Evolutionary conservation across 768 basidiomycete genomes (phyloP).

Genomic region (Lactarius deliciosus): DNA sequence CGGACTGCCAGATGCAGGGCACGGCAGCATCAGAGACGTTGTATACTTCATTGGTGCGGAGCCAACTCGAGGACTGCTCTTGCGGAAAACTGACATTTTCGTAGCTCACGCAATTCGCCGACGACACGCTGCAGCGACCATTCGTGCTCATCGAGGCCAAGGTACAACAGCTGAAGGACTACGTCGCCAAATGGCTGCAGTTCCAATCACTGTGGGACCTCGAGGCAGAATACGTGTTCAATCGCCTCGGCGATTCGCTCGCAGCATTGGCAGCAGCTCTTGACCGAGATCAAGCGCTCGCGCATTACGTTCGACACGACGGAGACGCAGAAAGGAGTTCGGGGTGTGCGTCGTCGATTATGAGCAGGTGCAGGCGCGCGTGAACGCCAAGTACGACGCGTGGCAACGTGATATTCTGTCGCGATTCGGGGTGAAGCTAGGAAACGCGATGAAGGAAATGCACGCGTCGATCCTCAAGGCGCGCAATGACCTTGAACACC

Average conservation of each 20-base stretch:
- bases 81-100: conserved; percentile 23
- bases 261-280: conserved; percentile 92
- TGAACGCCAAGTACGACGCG: conserved; percentile 97
- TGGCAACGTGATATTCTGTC: conserved; percentile 97
- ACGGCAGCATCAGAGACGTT: conserved; percentile 62
- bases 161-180: conserved; percentile 81
- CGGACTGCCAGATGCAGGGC: conserved; percentile 86
- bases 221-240: conserved; percentile 95
- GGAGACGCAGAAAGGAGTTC: conserved; percentile 88
- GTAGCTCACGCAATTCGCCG: conserved; percentile 73
- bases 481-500: conserved; percentile 92
- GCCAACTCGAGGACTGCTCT: background rate
- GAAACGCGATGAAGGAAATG: conserved; percentile 96
- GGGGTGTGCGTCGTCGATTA: conserved; percentile 96
- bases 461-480: conserved; percentile 91
- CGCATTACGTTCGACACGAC: conserved; percentile 96
- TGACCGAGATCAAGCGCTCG: conserved; percentile 96
- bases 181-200: conserved; percentile 97
- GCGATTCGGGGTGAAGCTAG: conserved; percentile 90
- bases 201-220: conserved; percentile 99
- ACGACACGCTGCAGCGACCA: conserved; percentile 73
- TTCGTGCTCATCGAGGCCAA: conserved; percentile 87
- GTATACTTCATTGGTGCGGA: conserved; percentile 77
- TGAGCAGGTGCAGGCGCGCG: conserved; percentile 95
- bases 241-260: conserved; percentile 90